Evolutionary conservation across 129 eudicot genomes (phyloP), one percentile per base, ranked within the genome.

Genomic region (Ambrosia artemisiifolia): DNA sequence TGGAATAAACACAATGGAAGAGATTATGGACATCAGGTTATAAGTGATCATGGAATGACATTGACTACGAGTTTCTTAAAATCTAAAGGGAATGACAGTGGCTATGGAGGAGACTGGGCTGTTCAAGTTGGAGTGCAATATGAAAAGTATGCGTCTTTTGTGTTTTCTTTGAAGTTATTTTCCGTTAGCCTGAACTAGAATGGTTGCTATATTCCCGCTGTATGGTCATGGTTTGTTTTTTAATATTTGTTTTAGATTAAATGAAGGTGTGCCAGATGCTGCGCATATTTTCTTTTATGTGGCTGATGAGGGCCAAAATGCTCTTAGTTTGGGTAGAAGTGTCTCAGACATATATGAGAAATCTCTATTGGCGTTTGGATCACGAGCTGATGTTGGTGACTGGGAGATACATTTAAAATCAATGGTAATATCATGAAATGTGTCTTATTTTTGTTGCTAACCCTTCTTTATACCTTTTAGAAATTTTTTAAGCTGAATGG

Each of bases 71-170:
- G 88, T 65, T 95, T 90, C 64, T 66, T 95, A 65, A 95, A 95
- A 70, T 90, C 89, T n/a, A 85, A 75, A 78, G 90, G 71, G 57
- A 46, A 74, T 47, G 87, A 75, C 17, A 84, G 99, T 76, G 97
- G 99, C 62, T 95, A 88, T 85, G 99, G 99, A 65, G 99, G 99
- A 50, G 97, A 95, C 72, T 95, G 99, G 99, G 89, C 92, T 51
- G 90, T 86, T 54, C 96, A 92, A 53, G 68, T 87, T 69, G 90
- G 81, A 81, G 88, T 78, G 65, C 84, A 88, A 75, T 75, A 75
- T 14, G 87, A 90, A 55, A 82, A 79, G 99, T 90, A 86, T 28
- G 34, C 59, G 1, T 64, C 64, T 49, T 5, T 42, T 33, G 16
- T 47, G 32, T 63, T 55, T 71, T 36, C 24, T 50, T 49, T 18